A percentile compares a stretch with the other conserved stretches of the same genome.
These are phyloP conservation scores for Nigrograna mackinnonii DNA, from an alignment of 2,329 filamentous ascomycete genomes.

Conservation along the genomic window DNA sequence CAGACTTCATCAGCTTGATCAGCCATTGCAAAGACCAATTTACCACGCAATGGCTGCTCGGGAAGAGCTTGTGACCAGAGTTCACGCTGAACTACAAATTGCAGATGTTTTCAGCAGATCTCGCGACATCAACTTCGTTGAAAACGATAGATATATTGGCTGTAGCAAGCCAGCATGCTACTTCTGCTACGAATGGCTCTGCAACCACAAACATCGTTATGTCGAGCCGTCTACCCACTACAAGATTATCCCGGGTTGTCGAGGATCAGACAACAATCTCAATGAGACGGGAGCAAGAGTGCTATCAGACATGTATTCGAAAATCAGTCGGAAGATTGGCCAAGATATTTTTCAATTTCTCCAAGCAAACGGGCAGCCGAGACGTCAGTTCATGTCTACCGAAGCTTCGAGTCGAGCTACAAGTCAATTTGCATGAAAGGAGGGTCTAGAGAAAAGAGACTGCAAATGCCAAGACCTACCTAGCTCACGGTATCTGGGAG, in stretches of 20 bases:
- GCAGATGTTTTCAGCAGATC: slow-evolving; percentile 8
- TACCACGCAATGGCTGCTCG: neutral
- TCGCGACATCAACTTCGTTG: neutral
- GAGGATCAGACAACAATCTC: neutral
- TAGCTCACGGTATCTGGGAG: too few relatives aligned
- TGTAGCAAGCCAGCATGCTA: slow-evolving; percentile 11
- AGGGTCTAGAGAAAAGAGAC: slow-evolving; percentile 9
- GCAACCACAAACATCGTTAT: slow-evolving; percentile 2
- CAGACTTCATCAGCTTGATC: neutral
- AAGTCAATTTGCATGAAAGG: slow-evolving; percentile 6
- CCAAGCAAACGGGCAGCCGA: slow-evolving; percentile 2
- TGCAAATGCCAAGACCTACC: too few relatives aligned
- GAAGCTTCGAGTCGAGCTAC: slow-evolving; percentile 5
- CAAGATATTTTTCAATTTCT: slow-evolving; percentile 8
- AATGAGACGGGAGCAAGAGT: slow-evolving; percentile 2
- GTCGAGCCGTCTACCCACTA: slow-evolving; percentile 2
- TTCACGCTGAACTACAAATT: slow-evolving; percentile 8
- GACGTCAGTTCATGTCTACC: slow-evolving; percentile 6
- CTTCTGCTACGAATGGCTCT: slow-evolving; percentile 10
- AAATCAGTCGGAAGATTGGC: slow-evolving; percentile 6
- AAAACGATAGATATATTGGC: slow-evolving; percentile 10
- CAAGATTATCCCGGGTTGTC: neutral
- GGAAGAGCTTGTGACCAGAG: slow-evolving; percentile 2
- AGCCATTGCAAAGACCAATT: neutral
- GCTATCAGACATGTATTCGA: slow-evolving; percentile 6